Evolutionary conservation across 306 rosid species (phyloP).

Genomic region (Rosa persica): DNA sequence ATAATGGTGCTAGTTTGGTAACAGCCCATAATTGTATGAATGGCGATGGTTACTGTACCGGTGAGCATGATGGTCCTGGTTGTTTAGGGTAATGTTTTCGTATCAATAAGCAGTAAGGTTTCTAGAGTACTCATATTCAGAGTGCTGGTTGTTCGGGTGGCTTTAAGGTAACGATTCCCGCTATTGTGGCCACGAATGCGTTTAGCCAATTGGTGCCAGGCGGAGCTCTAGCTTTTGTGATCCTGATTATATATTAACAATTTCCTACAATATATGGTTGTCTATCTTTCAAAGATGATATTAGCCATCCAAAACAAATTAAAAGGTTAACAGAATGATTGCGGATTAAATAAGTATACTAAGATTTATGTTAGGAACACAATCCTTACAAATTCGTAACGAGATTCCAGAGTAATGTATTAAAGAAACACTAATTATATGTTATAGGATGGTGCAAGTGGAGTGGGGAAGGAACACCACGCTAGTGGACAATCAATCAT

Average conservation of each 20-base stretch:
- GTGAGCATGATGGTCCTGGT: too few species aligned
- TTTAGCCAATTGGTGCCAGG: not conserved
- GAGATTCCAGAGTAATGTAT: not conserved
- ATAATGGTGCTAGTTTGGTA: not conserved
- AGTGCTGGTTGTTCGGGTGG: not conserved
- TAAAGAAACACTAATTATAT: not conserved
- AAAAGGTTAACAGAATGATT: not conserved
- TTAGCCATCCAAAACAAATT: not conserved
- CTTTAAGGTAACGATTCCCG: not conserved
- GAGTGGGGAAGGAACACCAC: slow-evolving; percentile 4
- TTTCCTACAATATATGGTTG: not conserved
- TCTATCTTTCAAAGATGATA: not conserved
- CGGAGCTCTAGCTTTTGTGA: not conserved
- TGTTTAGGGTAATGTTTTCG: not conserved
- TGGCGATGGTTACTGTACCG: too few species aligned
- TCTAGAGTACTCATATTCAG: not conserved
- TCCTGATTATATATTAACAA: not conserved
- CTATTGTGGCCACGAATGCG: not conserved
- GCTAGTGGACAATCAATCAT: not conserved
- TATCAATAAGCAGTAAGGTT: not conserved
- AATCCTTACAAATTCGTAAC: not conserved
- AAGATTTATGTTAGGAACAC: slow-evolving; percentile 16
- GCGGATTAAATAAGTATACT: not conserved
- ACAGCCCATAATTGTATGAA: not conserved
- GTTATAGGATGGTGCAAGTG: not conserved